Percentiles rank a stretch among this genome's conserved stretches.
Conservation (phyloP, 805 yeast genomes). For the Kazachstania kunashirensis region DNA sequence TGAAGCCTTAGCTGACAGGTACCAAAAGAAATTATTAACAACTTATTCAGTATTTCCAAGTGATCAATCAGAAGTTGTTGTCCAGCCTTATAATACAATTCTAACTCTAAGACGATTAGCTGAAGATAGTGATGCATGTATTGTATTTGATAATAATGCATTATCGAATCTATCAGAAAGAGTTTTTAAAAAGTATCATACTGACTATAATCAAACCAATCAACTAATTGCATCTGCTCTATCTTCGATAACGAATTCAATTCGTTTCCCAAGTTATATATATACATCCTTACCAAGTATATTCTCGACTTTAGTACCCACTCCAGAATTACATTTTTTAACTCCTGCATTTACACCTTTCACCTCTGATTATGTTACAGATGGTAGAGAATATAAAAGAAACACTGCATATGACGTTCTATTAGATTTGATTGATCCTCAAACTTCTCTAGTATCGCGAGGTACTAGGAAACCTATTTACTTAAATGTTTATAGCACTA, state of each 20-base stretch:
- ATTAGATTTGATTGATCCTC: conserved; percentile 69
- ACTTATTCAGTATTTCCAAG: conserved; percentile 84
- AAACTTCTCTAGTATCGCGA: conserved; percentile 58
- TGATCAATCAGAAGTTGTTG: conserved; percentile 86
- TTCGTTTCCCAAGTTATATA: conserved; percentile 87
- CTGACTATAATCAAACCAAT: conserved; percentile 72
- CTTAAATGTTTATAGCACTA: conserved; percentile 60
- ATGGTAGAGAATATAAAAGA: conserved; percentile 51
- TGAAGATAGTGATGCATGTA: conserved; percentile 74
- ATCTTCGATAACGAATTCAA: conserved; percentile 75
- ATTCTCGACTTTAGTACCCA: conserved; percentile 72
- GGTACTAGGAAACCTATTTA: conserved; percentile 39
- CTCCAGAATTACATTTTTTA: conserved; percentile 71
- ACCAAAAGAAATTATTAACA: conserved; percentile 69
- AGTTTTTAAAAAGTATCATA: conserved; percentile 45
- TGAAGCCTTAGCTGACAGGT: conserved; percentile 72
- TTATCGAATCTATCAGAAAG: conserved; percentile 60
- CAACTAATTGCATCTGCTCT: conserved; percentile 77
- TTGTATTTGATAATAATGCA: conserved; percentile 89
- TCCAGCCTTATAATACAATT: conserved; percentile 90
- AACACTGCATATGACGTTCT: conserved; percentile 74
- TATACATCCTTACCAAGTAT: conserved; percentile 79
- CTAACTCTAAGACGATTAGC: conserved; percentile 73
- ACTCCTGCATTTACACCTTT: conserved; percentile 72
- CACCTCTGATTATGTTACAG: conserved; percentile 54